These are phyloP conservation scores for Neurospora pannonica DNA, from an alignment of 495 filamentous ascomycete species.

Conservation along the genomic window DNA sequence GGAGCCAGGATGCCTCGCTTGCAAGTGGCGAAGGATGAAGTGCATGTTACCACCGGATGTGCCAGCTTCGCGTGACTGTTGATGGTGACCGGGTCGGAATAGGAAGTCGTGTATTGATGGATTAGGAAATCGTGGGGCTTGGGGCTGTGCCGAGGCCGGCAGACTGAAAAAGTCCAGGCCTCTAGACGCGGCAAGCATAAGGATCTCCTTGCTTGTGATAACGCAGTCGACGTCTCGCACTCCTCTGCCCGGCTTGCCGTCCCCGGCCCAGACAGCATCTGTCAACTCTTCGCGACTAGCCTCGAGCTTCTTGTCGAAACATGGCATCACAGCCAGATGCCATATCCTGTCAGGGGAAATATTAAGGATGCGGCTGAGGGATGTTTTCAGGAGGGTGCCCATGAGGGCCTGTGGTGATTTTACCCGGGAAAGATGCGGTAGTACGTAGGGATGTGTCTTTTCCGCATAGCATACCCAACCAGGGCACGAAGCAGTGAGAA, in stretches of 20 bases:
- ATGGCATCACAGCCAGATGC: constrained; percentile 94
- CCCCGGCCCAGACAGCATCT: constrained; percentile 57
- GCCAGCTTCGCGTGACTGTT: constrained; percentile 39
- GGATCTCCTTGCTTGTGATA: constrained; percentile 85
- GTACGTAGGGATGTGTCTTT: constrained; percentile 86
- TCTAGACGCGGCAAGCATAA: constrained; percentile 75
- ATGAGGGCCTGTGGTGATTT: constrained; percentile 91
- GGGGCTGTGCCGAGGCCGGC: constrained; percentile 44
- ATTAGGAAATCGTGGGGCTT: constrained; percentile 54
- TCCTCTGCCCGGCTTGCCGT: constrained; percentile 37
- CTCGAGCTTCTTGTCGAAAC: constrained; percentile 98
- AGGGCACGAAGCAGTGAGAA: constrained; percentile 85
- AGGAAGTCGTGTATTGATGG: constrained; percentile 57
- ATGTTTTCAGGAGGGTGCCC: constrained; percentile 81
- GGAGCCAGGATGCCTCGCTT: constrained; percentile 58
- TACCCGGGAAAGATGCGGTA: constrained; percentile 81
- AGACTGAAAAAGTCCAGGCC: constrained; percentile 62
- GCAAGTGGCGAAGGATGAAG: constrained; percentile 65
- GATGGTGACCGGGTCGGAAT: constrained; percentile 38
- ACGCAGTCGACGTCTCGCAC: constrained; percentile 93
- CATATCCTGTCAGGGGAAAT: constrained; percentile 76
- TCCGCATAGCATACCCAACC: constrained; percentile 99
- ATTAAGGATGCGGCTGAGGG: constrained; percentile 58
- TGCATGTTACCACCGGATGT: constrained; percentile 85
- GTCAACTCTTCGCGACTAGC: constrained; percentile 90